Evolutionary conservation across 164 flowering plant genomes (phyloP).

Genomic region (Taxillus chinensis): DNA sequence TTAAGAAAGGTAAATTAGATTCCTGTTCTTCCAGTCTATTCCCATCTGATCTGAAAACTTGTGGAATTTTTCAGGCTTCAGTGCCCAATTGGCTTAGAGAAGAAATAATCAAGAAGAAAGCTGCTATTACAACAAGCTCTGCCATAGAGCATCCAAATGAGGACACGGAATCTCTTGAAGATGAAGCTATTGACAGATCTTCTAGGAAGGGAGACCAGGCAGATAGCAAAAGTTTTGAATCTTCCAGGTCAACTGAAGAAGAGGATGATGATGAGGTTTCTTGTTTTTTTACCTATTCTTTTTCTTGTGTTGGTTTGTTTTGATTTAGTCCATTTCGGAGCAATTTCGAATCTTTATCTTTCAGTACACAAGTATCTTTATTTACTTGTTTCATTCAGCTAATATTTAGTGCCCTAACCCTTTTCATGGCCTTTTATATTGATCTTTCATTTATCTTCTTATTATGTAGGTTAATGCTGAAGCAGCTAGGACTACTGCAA

Average conservation of each 20-base stretch:
- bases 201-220: conserved; percentile 42
- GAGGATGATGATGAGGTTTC: conserved; percentile 82
- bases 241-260: conserved; percentile 65
- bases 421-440: conserved; percentile 2
- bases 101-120: conserved; percentile 83
- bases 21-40: too few relatives aligned
- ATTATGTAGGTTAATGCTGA: conserved; percentile 67
- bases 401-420: conserved; percentile 1
- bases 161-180: conserved; percentile 41
- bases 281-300: neutral
- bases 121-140: conserved; percentile 48
- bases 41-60: conserved; percentile 2
- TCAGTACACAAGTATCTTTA: too few relatives aligned
- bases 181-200: conserved; percentile 43
- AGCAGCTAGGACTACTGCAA: conserved; percentile 72
- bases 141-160: conserved; percentile 37
- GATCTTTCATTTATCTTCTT: neutral
- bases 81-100: conserved; percentile 98
- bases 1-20: too few relatives aligned
- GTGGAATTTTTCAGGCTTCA: conserved; percentile 48
- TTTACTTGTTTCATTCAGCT: neutral
- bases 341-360: too few relatives aligned
- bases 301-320: neutral
- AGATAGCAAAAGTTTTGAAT: conserved; percentile 59
- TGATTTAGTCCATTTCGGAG: neutral